phyloP scores from a whole-genome alignment of 495 filamentous ascomycete genomes.

The Penicillium salamii region DNA sequence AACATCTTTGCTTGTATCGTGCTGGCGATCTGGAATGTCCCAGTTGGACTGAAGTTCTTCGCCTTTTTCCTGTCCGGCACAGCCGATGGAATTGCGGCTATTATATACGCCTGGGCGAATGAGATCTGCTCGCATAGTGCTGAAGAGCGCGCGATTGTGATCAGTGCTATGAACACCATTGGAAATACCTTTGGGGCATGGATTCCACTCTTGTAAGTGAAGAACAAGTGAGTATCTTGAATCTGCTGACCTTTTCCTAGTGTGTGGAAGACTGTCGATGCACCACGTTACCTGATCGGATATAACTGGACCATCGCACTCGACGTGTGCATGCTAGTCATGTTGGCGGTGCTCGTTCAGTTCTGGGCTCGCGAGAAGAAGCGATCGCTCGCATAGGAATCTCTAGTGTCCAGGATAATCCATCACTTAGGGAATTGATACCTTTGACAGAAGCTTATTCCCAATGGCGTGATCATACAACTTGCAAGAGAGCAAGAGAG shows the following conservation, averaged over 20 bases:
- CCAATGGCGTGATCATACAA: too few species aligned
- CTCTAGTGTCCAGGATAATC: too few species aligned
- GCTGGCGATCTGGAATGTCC: conserved; percentile 48
- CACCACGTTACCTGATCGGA: conserved; percentile 25
- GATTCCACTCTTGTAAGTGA: conserved; percentile 24
- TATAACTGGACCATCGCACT: conserved; percentile 28
- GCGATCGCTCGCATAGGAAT: background rate
- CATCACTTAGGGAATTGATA: too few species aligned
- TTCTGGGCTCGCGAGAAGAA: conserved; percentile 23
- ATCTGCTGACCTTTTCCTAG: conserved; percentile 9
- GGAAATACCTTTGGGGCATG: conserved; percentile 45
- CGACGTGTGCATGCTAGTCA: conserved; percentile 28
- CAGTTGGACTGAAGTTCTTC: conserved; percentile 45
- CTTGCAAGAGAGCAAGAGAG: too few species aligned
- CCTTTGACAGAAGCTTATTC: too few species aligned
- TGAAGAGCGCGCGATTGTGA: conserved; percentile 56
- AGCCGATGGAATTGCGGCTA: conserved; percentile 24
- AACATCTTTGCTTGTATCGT: conserved; percentile 35
- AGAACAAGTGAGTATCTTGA: background rate
- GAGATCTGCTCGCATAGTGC: conserved; percentile 54
- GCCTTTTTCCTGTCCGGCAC: conserved; percentile 38
- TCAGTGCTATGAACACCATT: conserved; percentile 51
- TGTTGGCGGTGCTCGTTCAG: conserved; percentile 20
- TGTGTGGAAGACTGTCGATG: conserved; percentile 29
- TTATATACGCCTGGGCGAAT: conserved; percentile 46